Base-by-base conservation (phyloP, 1,284 basidiomycete genomes). In the Gymnopus androsaceus region DNA sequence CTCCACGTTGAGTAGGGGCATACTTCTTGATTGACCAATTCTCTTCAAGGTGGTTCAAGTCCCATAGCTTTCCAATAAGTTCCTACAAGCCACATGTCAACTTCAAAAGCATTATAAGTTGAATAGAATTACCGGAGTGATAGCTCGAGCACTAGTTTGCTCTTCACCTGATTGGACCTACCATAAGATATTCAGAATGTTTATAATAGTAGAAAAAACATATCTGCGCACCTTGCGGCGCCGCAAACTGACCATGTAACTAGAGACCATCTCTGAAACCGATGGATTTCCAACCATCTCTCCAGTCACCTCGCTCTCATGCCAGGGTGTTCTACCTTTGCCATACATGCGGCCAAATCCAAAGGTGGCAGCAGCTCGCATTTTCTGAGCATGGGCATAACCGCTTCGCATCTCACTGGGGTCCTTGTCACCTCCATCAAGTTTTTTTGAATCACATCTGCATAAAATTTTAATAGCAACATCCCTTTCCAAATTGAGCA, bases 221-320 rank as follows among this genome's bases (percentile, higher is more conserved):
- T 17, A 30, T 12, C n/a, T 15, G 53, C 57, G 19, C 50, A 69
- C 70, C 64, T 73, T 73, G 2, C 65, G 54, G 8, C 63, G 55
- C 15, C 61, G 57, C 6, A 73, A 59, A 46, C 65, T 68, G 2
- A 69, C 36, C 70, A 74, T 73, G 55, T 72, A 74, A 0, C 59
- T 55, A 1, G 71, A 68, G 0, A 75, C 70, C 5, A 51, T 48
- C 21, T 60, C 58, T 3, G 68, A 71, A 3, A 71, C 53, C 0
- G 69, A 72, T 0, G 69, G 69, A 47, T 72, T 72, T 2, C 70
- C 69, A 1, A 60, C n/a, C 66, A 65, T 63, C n/a, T 37, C 12
- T 3, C 48, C 37, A 21, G 50, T 51, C 8, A 51, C 25, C 25
- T 51, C 27, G 23, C 50, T 50, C 7, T 15, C 7, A 23, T 19